Conservation (phyloP, 805 yeast species). For the Ogataea corticis region DNA sequence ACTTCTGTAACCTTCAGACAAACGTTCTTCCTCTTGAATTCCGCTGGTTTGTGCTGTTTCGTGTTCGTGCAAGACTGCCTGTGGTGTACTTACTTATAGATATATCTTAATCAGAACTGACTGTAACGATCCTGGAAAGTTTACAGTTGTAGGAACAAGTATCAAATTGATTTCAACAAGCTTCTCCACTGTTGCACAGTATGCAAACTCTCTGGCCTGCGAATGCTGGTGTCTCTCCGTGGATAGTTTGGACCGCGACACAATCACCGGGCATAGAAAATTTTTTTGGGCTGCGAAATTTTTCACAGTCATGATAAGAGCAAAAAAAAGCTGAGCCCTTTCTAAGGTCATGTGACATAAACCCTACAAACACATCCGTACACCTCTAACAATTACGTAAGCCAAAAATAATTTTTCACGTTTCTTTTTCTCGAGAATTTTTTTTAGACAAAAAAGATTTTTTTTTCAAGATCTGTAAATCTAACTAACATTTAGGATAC, state of each 20-base stretch:
- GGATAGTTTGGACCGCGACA: not conserved
- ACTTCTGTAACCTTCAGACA: too few relatives aligned
- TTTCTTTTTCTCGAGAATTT: not conserved
- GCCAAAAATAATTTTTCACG: slow-evolving; percentile 5
- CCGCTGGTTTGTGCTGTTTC: too few relatives aligned
- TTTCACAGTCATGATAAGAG: slow-evolving; percentile 13
- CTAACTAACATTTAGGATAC: not conserved
- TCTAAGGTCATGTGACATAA: slow-evolving; percentile 10
- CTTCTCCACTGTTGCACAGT: slow-evolving; percentile 1
- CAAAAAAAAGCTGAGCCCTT: slow-evolving; percentile 9
- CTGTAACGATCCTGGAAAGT: slow-evolving; percentile 1
- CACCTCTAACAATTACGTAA: not conserved
- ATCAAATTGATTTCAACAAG: slow-evolving; percentile 2
- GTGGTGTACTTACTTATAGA: slow-evolving; percentile 15
- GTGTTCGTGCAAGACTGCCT: not conserved
- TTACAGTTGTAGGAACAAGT: not conserved
- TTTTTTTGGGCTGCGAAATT: slow-evolving; percentile 10
- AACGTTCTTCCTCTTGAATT: too few relatives aligned
- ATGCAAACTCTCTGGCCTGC: not conserved
- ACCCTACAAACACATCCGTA: not conserved
- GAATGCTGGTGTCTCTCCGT: not conserved
- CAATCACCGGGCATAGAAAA: not conserved
- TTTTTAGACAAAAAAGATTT: not conserved
- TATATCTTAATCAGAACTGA: slow-evolving; percentile 6
- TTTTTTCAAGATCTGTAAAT: slow-evolving; percentile 2